Percentiles rank a stretch among this genome's conserved stretches.
These are phyloP conservation scores for Pythium dissimile DNA, from an alignment of 352 stramenopile genomes.

Conservation along the genomic window DNA sequence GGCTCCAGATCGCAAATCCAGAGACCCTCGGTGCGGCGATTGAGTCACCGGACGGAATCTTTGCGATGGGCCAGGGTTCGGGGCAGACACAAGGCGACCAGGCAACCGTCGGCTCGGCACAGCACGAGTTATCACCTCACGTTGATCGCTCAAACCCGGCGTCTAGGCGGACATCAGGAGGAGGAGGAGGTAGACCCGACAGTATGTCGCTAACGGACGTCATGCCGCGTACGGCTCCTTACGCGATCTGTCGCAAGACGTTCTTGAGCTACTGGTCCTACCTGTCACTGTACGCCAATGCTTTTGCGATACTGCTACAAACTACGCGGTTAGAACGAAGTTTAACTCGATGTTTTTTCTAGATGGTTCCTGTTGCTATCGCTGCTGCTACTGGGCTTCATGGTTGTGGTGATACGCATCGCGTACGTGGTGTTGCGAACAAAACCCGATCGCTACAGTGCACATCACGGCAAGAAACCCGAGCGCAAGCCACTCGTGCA, in stretches of 20 bases:
- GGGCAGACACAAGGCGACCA: not conserved
- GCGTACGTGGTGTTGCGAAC: constrained; percentile 19
- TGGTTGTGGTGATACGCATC: constrained; percentile 20
- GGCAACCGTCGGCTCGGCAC: not conserved
- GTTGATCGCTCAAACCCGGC: not conserved
- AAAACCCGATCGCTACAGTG: constrained; percentile 16
- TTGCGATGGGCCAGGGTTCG: not conserved
- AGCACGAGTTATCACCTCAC: not conserved
- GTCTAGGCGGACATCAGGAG: not conserved
- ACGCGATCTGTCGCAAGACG: constrained; percentile 20
- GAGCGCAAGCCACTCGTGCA: constrained; percentile 22
- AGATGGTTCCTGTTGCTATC: constrained; percentile 23
- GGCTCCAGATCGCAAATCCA: constrained; percentile 12
- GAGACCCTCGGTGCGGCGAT: not conserved
- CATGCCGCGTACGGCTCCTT: not conserved
- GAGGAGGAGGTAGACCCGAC: too few species aligned
- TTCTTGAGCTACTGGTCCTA: constrained; percentile 29
- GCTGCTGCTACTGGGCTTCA: constrained; percentile 10
- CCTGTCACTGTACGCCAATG: constrained; percentile 22
- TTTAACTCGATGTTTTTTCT: not conserved
- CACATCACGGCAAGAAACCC: constrained; percentile 11
- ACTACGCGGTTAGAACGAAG: not conserved
- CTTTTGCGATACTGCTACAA: not conserved
- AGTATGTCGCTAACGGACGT: too few species aligned
- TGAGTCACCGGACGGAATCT: not conserved